Base-by-base conservation (phyloP, 2,329 filamentous ascomycete genomes). In the Cordyceps tenuipes region DNA sequence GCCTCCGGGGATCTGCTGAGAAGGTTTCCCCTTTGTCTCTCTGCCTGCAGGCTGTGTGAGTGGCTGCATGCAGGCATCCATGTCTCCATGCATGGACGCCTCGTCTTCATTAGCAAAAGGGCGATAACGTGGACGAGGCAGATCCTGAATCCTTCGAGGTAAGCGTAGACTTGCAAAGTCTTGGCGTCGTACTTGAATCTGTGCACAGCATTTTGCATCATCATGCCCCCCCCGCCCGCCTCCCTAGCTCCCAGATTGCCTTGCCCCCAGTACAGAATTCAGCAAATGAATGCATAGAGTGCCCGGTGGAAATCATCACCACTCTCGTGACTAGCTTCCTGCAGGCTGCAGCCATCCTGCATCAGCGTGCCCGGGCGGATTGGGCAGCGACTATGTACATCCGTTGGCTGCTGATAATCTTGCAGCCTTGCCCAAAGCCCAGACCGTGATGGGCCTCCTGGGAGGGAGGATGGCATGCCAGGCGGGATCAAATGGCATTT, bases 341-440 rank as follows among this genome's bases (percentile, higher is more conserved):
- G 57, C 47, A 50, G 10, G 23, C 39, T 58, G 57, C 47, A 50
- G 10, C 19, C 12, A 36, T 58, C 36, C 39, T 58, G 57, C n/a
- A n/a, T n/a, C n/a, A n/a, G n/a, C n/a, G n/a, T n/a, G n/a, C n/a
- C n/a, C n/a, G n/a, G 39, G 13, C 15, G 39, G 39, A 43, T 43
- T 43, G 39, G 39, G 39, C 17, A 17, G 39, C 13, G 13, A 43
- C 13, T 43, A n/a, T n/a, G n/a, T n/a, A 29, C 26, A 55, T 13
- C 34, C 34, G 52, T 43, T 2, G 39, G 39, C 31, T 57, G 54
- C 48, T 57, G 48, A 31, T 19, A 12, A 49, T 41, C 54, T 13
- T 49, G 21, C 34, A 58, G 56, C 56, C 56, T 43, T 44, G 56
- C 46, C 46, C 49, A 48, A 51, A 52, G 49, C 39, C 57, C 49